These are phyloP conservation scores for Singerocomus inundabilis DNA, from an alignment of 1,284 basidiomycete species.

Conservation along the genomic window DNA sequence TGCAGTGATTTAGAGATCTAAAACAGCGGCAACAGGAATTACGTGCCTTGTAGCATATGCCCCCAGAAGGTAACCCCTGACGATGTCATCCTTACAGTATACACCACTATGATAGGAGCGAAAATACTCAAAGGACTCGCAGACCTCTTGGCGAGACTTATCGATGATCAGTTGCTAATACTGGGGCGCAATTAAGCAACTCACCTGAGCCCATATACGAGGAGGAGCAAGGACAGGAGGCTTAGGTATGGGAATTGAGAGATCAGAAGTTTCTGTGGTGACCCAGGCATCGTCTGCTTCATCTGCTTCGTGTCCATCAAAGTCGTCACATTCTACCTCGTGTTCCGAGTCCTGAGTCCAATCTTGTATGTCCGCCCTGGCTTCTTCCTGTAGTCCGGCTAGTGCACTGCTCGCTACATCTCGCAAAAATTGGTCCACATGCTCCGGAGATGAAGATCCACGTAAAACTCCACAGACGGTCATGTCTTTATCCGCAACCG, in stretches of 20 bases:
- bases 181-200: constrained; percentile 3
- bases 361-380: constrained; percentile 13
- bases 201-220: constrained; percentile 55
- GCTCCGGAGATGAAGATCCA: constrained; percentile 6
- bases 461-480: not conserved
- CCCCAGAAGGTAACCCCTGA: constrained; percentile 71
- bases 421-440: constrained; percentile 18
- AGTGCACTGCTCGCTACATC: constrained; percentile 19
- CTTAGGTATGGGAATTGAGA: constrained; percentile 21
- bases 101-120: constrained; percentile 76
- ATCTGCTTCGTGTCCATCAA: constrained; percentile 7
- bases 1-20: constrained; percentile 30
- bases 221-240: constrained; percentile 38
- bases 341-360: constrained; percentile 26
- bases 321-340: constrained; percentile 19
- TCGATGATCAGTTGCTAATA: constrained; percentile 8
- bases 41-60: constrained; percentile 62
- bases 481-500: not conserved
- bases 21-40: not conserved
- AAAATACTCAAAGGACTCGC: constrained; percentile 73
- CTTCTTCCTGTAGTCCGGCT: constrained; percentile 3
- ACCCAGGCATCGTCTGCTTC: constrained; percentile 9
- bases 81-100: constrained; percentile 59
- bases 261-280: not conserved
- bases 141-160: constrained; percentile 78